Evolutionary conservation across 192 early-diverging fungal species (phyloP).

Genomic region (Entomortierella chlamydospora): DNA sequence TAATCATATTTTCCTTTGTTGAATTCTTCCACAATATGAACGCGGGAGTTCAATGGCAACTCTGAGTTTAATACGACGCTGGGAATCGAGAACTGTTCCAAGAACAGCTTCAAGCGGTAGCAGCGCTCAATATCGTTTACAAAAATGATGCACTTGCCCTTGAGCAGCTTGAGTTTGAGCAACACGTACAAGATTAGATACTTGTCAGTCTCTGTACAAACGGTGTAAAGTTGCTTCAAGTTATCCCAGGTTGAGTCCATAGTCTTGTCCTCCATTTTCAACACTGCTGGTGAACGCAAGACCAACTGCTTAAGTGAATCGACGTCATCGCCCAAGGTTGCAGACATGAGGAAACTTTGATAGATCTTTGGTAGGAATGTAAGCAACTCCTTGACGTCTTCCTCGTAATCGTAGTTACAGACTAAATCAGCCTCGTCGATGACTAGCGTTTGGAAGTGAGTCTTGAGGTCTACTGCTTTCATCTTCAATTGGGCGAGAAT

Average conservation of each 20-base stretch:
- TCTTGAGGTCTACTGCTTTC: conserved; percentile 51
- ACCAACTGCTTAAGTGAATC: conserved; percentile 87
- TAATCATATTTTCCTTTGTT: conserved; percentile 96
- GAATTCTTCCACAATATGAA: conserved; percentile 97
- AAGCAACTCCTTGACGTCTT: conserved; percentile 85
- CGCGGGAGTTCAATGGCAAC: conserved; percentile 88
- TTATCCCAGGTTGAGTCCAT: conserved; percentile 72
- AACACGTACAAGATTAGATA: conserved; percentile 90
- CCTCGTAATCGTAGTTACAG: conserved; percentile 92
- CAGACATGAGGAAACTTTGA: conserved; percentile 94
- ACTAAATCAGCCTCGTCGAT: conserved; percentile 98
- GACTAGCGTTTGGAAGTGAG: conserved; percentile 80
- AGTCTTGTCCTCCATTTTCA: conserved; percentile 86
- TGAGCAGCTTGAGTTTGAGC: conserved; percentile 89
- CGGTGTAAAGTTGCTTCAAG: conserved; percentile 56
- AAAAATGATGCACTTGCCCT: conserved; percentile 94
- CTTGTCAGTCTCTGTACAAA: conserved; percentile 85
- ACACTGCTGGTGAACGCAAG: conserved; percentile 82
- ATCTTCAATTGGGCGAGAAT: conserved; percentile 81
- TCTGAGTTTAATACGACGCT: conserved; percentile 95
- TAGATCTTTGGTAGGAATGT: conserved; percentile 85
- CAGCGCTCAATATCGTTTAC: conserved; percentile 96
- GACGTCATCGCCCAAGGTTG: conserved; percentile 91
- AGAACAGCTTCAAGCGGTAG: conserved; percentile 91
- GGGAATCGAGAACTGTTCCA: conserved; percentile 96